Base-by-base conservation (phyloP, 2,329 filamentous ascomycete species). In the Fusarium lateritium region DNA sequence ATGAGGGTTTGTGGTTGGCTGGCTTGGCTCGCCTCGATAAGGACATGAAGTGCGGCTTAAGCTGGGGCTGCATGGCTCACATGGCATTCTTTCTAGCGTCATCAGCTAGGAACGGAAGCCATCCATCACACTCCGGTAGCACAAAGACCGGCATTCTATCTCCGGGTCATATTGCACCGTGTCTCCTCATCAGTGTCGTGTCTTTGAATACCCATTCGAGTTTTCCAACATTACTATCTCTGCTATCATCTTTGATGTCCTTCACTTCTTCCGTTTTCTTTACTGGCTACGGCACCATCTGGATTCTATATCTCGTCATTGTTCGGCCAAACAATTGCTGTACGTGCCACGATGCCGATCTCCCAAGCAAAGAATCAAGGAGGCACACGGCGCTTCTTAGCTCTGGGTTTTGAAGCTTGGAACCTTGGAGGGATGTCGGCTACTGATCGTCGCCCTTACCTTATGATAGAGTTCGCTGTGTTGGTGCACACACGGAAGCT, bases 51-150 rank as follows among this genome's bases (percentile, higher is more conserved):
- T 52, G 61, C 43, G 45, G 55, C 65, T 69, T 53, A 34, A 54
- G 49, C 26, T 42, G 40, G n/a, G 36, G 53, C 26, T 50, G 38
- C 56, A 39, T 62, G 26, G 56, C 66, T 69, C 56, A 69, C 65
- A 69, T 69, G 66, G 66, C 66, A 69, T 63, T 56, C 55, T 67
- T 54, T 65, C 53, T 69, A 69, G 66, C 62, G 56, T 52, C 47
- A 51, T 62, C 22, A 66, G 36, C 63, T 53, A 62, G 49, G 40
- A 57, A 57, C 56, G 60, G 60, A 65, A 65, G 40, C 62, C 62
- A 24, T 42, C 39, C 39, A 59, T 51, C 59, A 56, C 46, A 46
- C 31, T 57, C 36, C 62, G 19, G 47, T 24, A 62, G 26, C 46
- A 34, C 45, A 42, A 50, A 61, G 61, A 62, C 42, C 67, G 62